Base-by-base conservation (phyloP, 2,329 filamentous ascomycete genomes). In the Hymenoscyphus linearis region DNA sequence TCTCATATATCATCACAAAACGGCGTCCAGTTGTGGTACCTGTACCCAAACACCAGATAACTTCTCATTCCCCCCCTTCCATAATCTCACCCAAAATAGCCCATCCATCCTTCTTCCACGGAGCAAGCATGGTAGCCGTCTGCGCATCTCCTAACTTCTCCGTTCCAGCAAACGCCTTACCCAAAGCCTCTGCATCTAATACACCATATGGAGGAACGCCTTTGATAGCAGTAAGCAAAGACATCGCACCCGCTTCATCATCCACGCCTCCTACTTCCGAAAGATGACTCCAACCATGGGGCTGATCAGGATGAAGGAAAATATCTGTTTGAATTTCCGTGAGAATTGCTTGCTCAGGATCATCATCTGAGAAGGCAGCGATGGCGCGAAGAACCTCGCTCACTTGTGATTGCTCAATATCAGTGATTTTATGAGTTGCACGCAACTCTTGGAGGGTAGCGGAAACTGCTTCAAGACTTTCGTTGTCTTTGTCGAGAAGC, bases 261-360 rank as follows among this genome's bases (percentile, higher is more conserved):
- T 81, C 83, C 40, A 79, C 76, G 2, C 80, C 82, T 0, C 81
- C 82, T 0, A 83, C 74, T 40, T 85, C 80, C 0, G 89, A 85
- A 26, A 98, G 78, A 57, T 88, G 81, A 50, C 85, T 82, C 95
- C 95, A 99, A 0, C 91, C 90, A 58, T 89, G 84, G 0, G 92
- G 86, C 61, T 92, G 82, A 61, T 87, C 81, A 0, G 95, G 95
- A 55, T 89, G 83, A 25, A 97, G 81, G 83, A 97, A 88, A 18
- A 96, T 84, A 59, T 91, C 87, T 16, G 81, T 84, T 70, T 91
- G 86, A 0, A 90, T 83, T 75, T 95, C 88, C 1, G 82, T 78
- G 37, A 86, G 72, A 52, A 83, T 76, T 58, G 82, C 79, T 56
- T 81, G 75, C 40, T 82, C 78, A 1, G 78, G 75, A 22, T 77